Base-by-base conservation (phyloP, 148 eudicot species). In the Vaccinium macrocarpon region DNA sequence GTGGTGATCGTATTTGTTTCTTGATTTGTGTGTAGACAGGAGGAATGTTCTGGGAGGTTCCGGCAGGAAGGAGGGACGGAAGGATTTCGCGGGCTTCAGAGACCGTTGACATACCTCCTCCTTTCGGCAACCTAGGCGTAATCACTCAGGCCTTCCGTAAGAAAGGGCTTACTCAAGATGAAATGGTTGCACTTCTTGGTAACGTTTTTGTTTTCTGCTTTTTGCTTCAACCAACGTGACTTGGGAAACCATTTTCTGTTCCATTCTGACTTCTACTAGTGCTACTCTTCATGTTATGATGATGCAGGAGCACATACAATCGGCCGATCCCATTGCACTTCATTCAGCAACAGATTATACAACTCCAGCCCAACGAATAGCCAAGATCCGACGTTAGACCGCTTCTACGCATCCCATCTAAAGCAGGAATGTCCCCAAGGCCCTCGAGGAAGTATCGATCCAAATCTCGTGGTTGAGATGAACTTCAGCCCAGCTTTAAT, bases 1-100 rank as follows among this genome's bases (percentile, higher is more conserved):
- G 16, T 15, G 76, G n/a, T 72, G n/a, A 18, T 32, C 12, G 35
- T 14, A 4, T 29, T 27, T 68, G 8, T 29, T 19, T 46, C 6
- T 38, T 42, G n/a, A 19, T 53, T 61, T 46, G 11, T 59, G 35
- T 81, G 76, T 53, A 86, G 80, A 88, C 85, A 53, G 61, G 84
- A 46, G 90, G 90, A 64, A 61, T 86, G 1, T 81, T 61, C 53
- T 83, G 90, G 89, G 85, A 84, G 8, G 90, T 90, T 38, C 90
- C 88, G 32, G 90, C 89, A 1, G 91, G 93, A 64, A 82, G 93
- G 15, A 79, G 88, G 64, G 91, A 89, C 52, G 91, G 93, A 32
- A 83, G 85, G 32, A 74, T 91, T 74, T 91, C 91, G 0, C 80
- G 11, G 27, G 91, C 90, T 6, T 53, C 84, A 29, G 91, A 91